phyloP scores from a whole-genome alignment of 257 asterid genomes.

The Petunia axillaris region DNA sequence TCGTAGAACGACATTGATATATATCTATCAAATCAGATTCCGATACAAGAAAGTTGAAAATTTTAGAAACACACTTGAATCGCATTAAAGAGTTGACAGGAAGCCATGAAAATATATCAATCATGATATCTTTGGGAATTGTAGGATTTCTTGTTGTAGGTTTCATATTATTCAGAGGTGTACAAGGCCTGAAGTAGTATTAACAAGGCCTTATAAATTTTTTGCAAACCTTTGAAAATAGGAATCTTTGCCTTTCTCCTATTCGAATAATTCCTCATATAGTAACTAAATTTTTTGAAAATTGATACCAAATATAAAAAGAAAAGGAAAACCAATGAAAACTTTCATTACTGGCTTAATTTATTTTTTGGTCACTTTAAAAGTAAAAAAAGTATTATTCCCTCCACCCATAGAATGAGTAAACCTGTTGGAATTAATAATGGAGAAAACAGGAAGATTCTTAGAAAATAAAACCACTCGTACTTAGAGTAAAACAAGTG shows the following conservation, averaged over 20 bases:
- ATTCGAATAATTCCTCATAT: too few species aligned
- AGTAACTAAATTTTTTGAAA: background rate
- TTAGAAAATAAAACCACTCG: too few species aligned
- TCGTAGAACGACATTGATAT: background rate
- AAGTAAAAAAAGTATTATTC: too few species aligned
- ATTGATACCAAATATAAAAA: background rate
- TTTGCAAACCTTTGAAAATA: too few species aligned
- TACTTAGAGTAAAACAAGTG: too few species aligned
- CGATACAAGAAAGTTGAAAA: background rate
- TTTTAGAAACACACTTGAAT: background rate
- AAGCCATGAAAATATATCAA: background rate
- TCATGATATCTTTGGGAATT: background rate
- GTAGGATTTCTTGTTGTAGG: background rate
- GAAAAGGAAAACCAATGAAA: background rate
- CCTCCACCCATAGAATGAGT: too few species aligned
- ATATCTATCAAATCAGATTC: background rate
- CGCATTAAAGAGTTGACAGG: constrained; percentile 6
- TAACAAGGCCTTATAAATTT: too few species aligned
- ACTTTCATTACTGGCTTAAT: too few species aligned
- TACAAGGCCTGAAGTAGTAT: background rate
- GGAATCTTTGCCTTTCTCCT: too few species aligned
- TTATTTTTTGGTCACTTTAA: too few species aligned
- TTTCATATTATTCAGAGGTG: background rate
- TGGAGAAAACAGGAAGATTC: too few species aligned
- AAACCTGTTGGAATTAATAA: too few species aligned